Evolutionary conservation across 1,284 basidiomycete species (phyloP), one percentile per base, ranked within the genome.

Genomic region (Rhizoctonia solani): DNA sequence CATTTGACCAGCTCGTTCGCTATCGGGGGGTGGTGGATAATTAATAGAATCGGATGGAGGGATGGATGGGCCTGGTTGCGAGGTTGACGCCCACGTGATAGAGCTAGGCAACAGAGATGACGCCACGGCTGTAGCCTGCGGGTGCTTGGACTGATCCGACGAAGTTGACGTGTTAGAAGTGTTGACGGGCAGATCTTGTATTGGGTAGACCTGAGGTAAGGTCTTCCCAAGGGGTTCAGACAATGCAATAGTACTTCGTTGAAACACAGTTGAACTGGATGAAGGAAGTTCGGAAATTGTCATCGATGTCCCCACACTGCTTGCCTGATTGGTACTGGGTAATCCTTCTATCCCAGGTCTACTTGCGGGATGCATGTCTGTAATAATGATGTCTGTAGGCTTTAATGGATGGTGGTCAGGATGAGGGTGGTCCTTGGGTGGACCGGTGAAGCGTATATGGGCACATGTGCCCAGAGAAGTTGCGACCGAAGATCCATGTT

Each of bases 371-470:
- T 23, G 14, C 1, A 39, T 14, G 37, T 46, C 19, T 29, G 46
- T 19, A 14, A 49, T 3, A 13, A 61, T 23, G 2, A 32, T 42
- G 30, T 61, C 56, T 9, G 27, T 49, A 34, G 56, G 46, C 46
- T 61, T 61, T 21, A 61, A 32, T 16, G 56, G 56, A 39, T 61
- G 56, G 29, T 63, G 58, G 30, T 50, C 32, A 11, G 58, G 58
- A 39, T 63, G 58, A 5, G 58, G 58, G 47, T 63, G 58, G 21
- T 63, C 58, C 29, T 63, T 63, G 16, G 58, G 58, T 8, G 58
- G 58, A 14, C 58, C 58, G 39, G 58, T 63, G 29, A 63, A 63
- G 47, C 58, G 58, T 27, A 63, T 63, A 32, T 63, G 58, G 21
- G 58, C 25, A 27, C 21, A 52, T 13, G 14, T 11, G 47, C 34